Evolutionary conservation across 2,329 filamentous ascomycete genomes (phyloP), one percentile per base, ranked within the genome.

Genomic region (Pseudocercospora macadamiae): DNA sequence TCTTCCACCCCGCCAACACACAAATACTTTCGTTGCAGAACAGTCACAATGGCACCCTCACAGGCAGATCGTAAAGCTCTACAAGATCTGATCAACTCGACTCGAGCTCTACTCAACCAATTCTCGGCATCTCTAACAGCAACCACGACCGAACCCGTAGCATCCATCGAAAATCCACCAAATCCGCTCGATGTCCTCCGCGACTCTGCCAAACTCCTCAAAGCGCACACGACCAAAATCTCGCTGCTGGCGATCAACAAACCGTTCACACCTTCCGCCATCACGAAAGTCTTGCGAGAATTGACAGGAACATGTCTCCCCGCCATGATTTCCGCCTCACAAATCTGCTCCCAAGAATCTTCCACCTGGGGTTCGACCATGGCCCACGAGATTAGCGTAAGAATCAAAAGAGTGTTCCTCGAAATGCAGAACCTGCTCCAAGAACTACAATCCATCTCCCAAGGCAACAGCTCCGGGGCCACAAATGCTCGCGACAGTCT

Each of bases 211-310:
- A 84, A 82, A 23, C 81, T 96, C 4, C 85, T 96, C 59, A 87
- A 86, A 71, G 90, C 92, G 0, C 91, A 97, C 71, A 85, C 88
- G 1, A 96, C 92, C 4, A 96, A 96, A 63, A 82, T 97, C 23
- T 93, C 90, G 0, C 86, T 97, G 0, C 83, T 97, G 10, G 84
- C 95, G 1, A 89, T 96, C 69, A 96, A 90, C 69, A 84, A 90
- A 16, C 93, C 93, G 0, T 96, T 96, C 66, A 95, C 92, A 0
- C 87, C 90, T 0, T 86, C 87, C 0, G 93, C 91, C 4, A 81
- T 96, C 30, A 77, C 76, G 8, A 86, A 83, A 21, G 86, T 96
- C 12, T 77, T 97, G 3, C 82, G 84, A 30, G 86, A 92, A 58
- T 81, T 96, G n/a, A 82, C 87, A 19, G 81, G 84, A 10, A 86